Base-by-base conservation (phyloP, 2,329 filamentous ascomycete genomes). In the Xenosphaeropsis pyriputrescens region DNA sequence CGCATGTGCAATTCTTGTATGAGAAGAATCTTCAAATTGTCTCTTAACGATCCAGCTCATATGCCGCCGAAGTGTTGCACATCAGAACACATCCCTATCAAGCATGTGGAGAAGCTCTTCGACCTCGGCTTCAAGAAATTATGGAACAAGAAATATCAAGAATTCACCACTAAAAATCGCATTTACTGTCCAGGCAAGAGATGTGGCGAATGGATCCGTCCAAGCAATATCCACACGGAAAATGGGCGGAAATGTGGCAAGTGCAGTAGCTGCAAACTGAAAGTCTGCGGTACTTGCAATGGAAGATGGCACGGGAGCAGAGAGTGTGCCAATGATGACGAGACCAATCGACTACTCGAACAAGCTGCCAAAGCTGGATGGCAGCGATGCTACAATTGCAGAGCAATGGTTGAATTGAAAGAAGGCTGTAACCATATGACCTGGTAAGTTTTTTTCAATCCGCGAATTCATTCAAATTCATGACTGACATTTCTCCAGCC, bases 381-480 rank as follows among this genome's bases (percentile, higher is more conserved):
- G 78, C 78, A 84, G 55, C 67, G 74, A 34, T 94, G 85, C 55
- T 78, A 76, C 52, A 75, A 67, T 44, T 93, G 86, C 59, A 73
- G 70, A 45, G 65, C 71, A 30, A 68, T 83, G 63, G 80, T 93
- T 33, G 82, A 93, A 56, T 61, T 85, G 36, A 79, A 79, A 47
- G 82, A 89, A 56, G 85, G 85, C 33, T 86, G 81, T 57, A 88
- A 89, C 58, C 85, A 89, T 54, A 89, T 93, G 74, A 85, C 75
- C 18, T 93, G 85, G 79, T 83, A 64, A 59, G 73, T 60, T 31
- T 34, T 35, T 4, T 40, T 26, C 38, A 36, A 12, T 35, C 29
- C 17, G 18, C 14, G 15, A 34, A 11, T 31, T 14, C 22, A 26
- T 6, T 26, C 22, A 26, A 11, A 26, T 9, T 26, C 22, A 26